Evolutionary conservation across 805 yeast species (phyloP).

Genomic region (Candida odintsovae): DNA sequence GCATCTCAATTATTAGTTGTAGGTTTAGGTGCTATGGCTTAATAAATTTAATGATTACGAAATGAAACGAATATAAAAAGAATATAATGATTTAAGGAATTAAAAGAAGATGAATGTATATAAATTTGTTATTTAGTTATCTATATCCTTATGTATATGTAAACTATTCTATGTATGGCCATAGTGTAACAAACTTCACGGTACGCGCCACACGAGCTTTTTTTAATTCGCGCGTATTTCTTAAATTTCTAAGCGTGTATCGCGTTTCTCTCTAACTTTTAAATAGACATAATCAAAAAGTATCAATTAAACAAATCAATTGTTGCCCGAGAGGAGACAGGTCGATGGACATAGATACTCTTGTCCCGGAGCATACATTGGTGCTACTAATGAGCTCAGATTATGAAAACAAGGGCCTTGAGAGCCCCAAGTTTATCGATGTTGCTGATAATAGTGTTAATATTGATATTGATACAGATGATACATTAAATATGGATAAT

Average conservation of each 20-base stretch:
- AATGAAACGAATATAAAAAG: neutral
- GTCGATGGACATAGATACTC: neutral
- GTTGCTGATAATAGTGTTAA: neutral
- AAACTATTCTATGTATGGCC: too few species aligned
- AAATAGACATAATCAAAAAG: neutral
- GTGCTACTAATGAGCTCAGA: neutral
- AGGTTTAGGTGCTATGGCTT: constrained; percentile 55
- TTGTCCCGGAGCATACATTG: neutral
- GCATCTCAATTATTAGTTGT: constrained; percentile 53
- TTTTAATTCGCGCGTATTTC: neutral
- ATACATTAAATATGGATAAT: neutral
- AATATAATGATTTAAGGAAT: neutral
- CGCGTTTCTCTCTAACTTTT: neutral
- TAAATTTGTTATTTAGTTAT: neutral
- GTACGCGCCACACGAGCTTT: neutral
- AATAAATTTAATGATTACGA: neutral
- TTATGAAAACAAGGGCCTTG: neutral
- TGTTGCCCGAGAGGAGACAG: neutral
- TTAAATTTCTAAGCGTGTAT: neutral
- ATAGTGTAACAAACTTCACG: neutral
- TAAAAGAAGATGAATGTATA: neutral
- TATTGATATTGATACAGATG: constrained; percentile 3
- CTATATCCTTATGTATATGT: neutral
- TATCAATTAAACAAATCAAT: too few species aligned
- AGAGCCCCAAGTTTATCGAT: neutral